Base-by-base conservation (phyloP, 164 flowering plant species). In the Dillenia turbinata region DNA sequence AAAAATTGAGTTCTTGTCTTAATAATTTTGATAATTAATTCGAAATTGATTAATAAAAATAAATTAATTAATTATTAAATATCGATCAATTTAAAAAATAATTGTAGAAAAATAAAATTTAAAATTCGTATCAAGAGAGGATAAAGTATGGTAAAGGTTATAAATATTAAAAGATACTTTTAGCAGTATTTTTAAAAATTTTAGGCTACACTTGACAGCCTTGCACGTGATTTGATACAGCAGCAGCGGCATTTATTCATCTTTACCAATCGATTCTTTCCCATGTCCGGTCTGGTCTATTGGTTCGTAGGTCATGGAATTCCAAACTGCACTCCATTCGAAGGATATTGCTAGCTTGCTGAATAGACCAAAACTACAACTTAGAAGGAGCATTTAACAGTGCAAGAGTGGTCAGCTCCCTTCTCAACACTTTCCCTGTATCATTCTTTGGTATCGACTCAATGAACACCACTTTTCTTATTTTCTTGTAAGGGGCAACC, bases 251-350 rank as follows among this genome's bases (percentile, higher is more conserved):
- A 1, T 19, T 19, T 3, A 67, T 88, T 68, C 90, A 92, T 33
- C 96, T 97, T 0, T 94, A 94, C 54, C 96, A 90, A 64, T 70
- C 89, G 63, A 85, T 94, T 8, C 81, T 83, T 58, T 19, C 97
- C 93, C n/a, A 61, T 82, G 1, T 94, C 97, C 0, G 90, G 77
- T 24, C 91, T 89, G 0, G 99, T 19, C 22, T 19, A 19, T 19
- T 1, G 99, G 2, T 95, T 89, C 4, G 87, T 96, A 1, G 90
- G 93, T 16, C 85, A 90, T 9, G 97, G 97, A 19, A 76, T 94
- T 61, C 99, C 99, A 12, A 86, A 89, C 66, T 91, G 97, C 76
- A 75, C 91, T 63, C 89, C 97, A 40, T 89, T 94, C 40, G 87
- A 80, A 86, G 33, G 52, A 19, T 19, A 1, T 19, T 19, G 16